These are phyloP conservation scores for Aspergillus latus DNA, from an alignment of 2,329 filamentous ascomycete genomes.

Conservation along the genomic window DNA sequence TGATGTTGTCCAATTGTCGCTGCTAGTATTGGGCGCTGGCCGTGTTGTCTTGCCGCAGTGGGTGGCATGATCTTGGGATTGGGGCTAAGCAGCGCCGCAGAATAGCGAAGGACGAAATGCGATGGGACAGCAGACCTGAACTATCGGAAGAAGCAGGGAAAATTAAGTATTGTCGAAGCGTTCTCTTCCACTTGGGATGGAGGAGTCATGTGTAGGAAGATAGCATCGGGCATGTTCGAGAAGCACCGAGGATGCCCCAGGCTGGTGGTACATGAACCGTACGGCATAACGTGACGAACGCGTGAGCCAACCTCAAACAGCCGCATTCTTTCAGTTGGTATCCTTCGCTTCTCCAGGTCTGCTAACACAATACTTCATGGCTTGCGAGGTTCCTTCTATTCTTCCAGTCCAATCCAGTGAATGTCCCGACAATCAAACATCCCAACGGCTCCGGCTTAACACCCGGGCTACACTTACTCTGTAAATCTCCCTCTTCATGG, in stretches of 20 bases:
- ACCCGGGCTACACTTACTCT: too few relatives aligned
- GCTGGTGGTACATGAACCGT: too few relatives aligned
- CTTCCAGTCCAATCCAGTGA: too few relatives aligned
- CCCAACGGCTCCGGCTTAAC: too few relatives aligned
- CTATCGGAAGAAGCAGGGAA: neutral
- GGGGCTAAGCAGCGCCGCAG: neutral
- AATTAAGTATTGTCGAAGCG: too few relatives aligned
- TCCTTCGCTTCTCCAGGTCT: neutral
- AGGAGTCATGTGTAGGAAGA: neutral
- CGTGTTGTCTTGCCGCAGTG: neutral
- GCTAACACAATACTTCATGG: neutral
- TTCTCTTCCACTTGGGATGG: neutral
- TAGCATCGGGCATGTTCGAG: neutral
- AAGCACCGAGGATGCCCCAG: neutral
- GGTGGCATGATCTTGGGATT: conserved; percentile 1
- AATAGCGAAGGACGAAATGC: neutral
- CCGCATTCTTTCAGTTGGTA: neutral
- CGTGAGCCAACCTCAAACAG: too few relatives aligned
- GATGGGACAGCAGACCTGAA: neutral
- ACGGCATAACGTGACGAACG: too few relatives aligned
- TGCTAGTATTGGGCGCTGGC: neutral
- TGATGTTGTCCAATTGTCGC: neutral
- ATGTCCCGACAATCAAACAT: too few relatives aligned
- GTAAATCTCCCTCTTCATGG: too few relatives aligned
- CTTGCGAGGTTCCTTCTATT: too few relatives aligned